Evolutionary conservation across 1,139 yeast species (phyloP).

Genomic region (Protomyces macrosporus): DNA sequence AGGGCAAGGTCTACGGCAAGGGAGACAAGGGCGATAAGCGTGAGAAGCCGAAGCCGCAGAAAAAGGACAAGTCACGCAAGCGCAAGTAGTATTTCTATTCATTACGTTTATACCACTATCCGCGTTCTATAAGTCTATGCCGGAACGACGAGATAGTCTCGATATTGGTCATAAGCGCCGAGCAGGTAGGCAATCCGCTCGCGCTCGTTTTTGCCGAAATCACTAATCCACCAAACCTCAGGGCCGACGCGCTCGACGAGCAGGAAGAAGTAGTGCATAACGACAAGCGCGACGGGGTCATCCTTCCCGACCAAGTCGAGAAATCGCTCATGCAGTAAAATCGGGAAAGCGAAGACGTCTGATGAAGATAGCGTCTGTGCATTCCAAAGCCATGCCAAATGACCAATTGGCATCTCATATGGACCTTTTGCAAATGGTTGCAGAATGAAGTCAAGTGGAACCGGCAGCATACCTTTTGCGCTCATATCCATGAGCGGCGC

Average conservation of each 20-base stretch:
- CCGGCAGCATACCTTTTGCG: neutral
- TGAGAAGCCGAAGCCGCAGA: neutral
- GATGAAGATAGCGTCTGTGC: constrained; percentile 1
- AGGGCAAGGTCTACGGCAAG: neutral
- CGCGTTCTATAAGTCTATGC: neutral
- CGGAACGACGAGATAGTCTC: neutral
- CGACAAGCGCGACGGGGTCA: constrained; percentile 17
- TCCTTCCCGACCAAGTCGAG: constrained; percentile 14
- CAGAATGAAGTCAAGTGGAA: constrained; percentile 6
- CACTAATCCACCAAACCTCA: constrained; percentile 24
- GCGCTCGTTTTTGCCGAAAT: constrained; percentile 13
- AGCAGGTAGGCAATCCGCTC: neutral
- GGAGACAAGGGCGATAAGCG: neutral
- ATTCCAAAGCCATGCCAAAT: constrained; percentile 12
- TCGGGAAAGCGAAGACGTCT: constrained; percentile 18
- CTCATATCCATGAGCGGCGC: neutral
- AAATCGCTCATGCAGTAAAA: constrained; percentile 13
- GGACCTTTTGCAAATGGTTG: constrained; percentile 21
- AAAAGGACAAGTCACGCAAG: neutral
- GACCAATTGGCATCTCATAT: constrained; percentile 6
- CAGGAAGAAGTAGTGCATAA: constrained; percentile 14
- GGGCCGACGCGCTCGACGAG: constrained; percentile 7
- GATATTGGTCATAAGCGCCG: neutral
- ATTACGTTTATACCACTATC: neutral
- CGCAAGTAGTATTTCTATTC: neutral